Conservation (phyloP, 2,329 filamentous ascomycete genomes). For the Pseudogymnoascus sp. region DNA sequence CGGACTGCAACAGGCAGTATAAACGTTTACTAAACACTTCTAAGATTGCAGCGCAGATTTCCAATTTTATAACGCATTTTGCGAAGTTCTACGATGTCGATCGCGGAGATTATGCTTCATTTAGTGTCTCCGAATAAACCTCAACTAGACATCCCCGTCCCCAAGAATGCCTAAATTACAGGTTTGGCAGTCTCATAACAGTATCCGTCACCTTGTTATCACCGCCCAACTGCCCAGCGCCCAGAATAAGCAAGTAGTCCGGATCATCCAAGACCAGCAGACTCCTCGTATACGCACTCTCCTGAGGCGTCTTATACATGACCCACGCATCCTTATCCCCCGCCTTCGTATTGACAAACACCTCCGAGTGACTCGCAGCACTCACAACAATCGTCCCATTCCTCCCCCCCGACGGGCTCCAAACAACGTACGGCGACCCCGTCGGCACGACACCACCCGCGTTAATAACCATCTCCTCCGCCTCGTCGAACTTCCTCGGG, state of each 20-base stretch:
- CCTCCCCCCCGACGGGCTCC: slow-evolving; percentile 22
- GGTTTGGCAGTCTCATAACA: slow-evolving; percentile 17
- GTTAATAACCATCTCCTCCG: slow-evolving; percentile 19
- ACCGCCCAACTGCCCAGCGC: slow-evolving; percentile 22
- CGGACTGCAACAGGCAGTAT: not conserved
- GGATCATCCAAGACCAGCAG: slow-evolving; percentile 22
- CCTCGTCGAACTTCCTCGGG: slow-evolving; percentile 22
- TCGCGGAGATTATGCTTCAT: not conserved
- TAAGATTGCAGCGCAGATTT: not conserved
- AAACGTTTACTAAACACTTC: not conserved
- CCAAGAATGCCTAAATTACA: not conserved
- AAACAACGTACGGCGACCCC: slow-evolving; percentile 24
- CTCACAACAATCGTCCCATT: slow-evolving; percentile 27
- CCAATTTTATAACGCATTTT: not conserved
- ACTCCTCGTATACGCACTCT: slow-evolving; percentile 22
- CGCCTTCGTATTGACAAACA: slow-evolving; percentile 24
- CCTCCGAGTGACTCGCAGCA: slow-evolving; percentile 16
- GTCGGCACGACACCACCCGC: slow-evolving; percentile 21
- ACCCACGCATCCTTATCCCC: slow-evolving; percentile 24
- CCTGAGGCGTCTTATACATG: slow-evolving; percentile 21
- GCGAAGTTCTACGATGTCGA: not conserved
- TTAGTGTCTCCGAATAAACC: not conserved
- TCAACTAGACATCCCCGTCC: not conserved
- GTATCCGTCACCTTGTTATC: slow-evolving; percentile 25
- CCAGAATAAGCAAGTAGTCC: slow-evolving; percentile 25